Percentiles rank a stretch among this genome's conserved stretches.
Conservation (phyloP, 352 stramenopile genomes). For the Elongisporangium anandrum region DNA sequence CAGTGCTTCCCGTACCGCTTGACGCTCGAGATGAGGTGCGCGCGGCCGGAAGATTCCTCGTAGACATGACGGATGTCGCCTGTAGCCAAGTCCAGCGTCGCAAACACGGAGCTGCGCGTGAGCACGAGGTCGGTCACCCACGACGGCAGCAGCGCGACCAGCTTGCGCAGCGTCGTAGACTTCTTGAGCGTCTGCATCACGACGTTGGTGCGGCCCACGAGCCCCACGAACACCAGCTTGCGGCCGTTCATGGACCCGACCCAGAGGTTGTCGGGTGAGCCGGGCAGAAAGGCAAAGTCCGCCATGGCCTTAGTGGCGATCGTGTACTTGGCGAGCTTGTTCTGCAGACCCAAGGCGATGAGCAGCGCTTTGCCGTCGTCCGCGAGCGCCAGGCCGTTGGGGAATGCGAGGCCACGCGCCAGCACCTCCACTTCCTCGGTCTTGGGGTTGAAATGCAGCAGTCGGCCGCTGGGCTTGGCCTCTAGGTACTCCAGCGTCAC, state of each 20-base stretch:
- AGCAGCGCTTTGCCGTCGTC: slow-evolving; percentile 30
- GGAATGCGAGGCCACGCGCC: slow-evolving; percentile 29
- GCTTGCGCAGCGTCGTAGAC: slow-evolving; percentile 46
- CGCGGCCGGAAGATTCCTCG: slow-evolving; percentile 34
- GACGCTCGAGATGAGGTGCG: slow-evolving; percentile 33
- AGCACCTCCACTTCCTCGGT: slow-evolving; percentile 21
- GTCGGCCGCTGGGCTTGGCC: slow-evolving; percentile 30
- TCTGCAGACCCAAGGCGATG: slow-evolving; percentile 41
- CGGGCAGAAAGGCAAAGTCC: slow-evolving; percentile 59
- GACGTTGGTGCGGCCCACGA: slow-evolving; percentile 26
- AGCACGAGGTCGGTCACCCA: slow-evolving; percentile 27
- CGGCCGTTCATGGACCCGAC: slow-evolving; percentile 25
- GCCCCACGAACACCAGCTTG: slow-evolving; percentile 39
- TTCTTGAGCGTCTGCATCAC: slow-evolving; percentile 27
- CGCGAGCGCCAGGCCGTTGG: slow-evolving; percentile 43
- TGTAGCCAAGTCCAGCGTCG: slow-evolving; percentile 33
- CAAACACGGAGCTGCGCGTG: slow-evolving; percentile 34
- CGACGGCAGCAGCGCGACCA: slow-evolving; percentile 41
- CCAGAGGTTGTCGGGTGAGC: slow-evolving; percentile 46
- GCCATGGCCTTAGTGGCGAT: slow-evolving; percentile 31
- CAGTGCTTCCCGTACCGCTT: slow-evolving; percentile 39
- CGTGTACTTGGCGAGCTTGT: slow-evolving; percentile 56
- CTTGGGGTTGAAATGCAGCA: slow-evolving; percentile 43
- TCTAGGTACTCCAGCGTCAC: slow-evolving; percentile 50
- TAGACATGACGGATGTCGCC: slow-evolving; percentile 42